Evolutionary conservation across 129 eudicot genomes (phyloP).

Genomic region (Mikania micrantha): DNA sequence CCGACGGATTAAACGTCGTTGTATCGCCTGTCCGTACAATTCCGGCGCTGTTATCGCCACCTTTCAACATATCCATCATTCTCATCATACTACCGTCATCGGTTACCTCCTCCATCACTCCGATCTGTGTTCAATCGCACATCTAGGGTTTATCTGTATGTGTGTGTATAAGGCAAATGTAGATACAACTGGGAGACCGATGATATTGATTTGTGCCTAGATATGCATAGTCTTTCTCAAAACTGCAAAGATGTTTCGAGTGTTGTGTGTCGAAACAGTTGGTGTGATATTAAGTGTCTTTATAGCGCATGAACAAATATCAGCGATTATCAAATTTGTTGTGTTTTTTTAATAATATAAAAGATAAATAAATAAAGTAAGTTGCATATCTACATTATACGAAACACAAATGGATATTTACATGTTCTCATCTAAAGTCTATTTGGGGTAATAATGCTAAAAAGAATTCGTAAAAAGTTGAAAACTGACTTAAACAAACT

Average conservation of each 20-base stretch:
- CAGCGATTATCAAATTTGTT: background rate
- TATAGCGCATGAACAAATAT: background rate
- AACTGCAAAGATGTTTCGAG: background rate
- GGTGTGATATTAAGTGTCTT: background rate
- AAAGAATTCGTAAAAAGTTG: no score
- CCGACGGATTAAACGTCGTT: slow-evolving; percentile 35
- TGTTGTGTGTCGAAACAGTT: background rate
- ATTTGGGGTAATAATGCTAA: no score
- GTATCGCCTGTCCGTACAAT: slow-evolving; percentile 29
- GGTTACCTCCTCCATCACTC: slow-evolving; percentile 55
- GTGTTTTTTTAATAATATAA: no score
- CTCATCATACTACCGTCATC: slow-evolving; percentile 33
- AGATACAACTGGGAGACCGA: background rate
- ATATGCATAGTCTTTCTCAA: background rate
- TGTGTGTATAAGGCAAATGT: background rate
- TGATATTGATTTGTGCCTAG: background rate
- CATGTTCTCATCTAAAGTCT: no score
- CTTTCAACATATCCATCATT: slow-evolving; percentile 10
- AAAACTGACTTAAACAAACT: no score
- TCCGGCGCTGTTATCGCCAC: slow-evolving; percentile 34
- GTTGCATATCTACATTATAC: no score
- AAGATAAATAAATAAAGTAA: no score
- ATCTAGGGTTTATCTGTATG: slow-evolving; percentile 6
- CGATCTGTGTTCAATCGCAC: slow-evolving; percentile 44
- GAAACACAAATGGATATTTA: no score